Base-by-base conservation (phyloP, 257 asterid genomes). In the Ligustrum vulgare region DNA sequence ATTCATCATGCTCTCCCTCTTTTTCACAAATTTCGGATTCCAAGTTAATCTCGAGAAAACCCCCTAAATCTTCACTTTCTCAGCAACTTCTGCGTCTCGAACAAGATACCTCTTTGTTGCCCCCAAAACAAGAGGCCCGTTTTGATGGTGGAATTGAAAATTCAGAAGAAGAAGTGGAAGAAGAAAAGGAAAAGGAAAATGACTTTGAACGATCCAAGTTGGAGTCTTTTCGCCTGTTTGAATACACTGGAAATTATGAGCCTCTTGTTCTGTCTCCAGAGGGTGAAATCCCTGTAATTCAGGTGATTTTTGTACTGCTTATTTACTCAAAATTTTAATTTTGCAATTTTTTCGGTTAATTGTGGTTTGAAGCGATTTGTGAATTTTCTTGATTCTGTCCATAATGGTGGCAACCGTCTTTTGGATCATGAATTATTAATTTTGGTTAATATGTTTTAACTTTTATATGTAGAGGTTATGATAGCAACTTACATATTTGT, bases 51-150 rank as follows among this genome's bases (percentile, higher is more conserved):
- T 58, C 89, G 20, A 87, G 97, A 78, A 91, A 87, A 70, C 99
- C 98, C 76, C 98, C 97, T 5, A 94, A 94, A 86, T 84, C 98
- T 72, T 89, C 97, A 11, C 79, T 94, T 8, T 86, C 91, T 13
- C 85, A 85, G 71, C 96, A 94, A 81, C 90, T 94, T 71, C 74
- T 86, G 79, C 92, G 93, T 80, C 93, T 94, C 60, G 37, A 90
- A 35, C 87, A 89, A 66, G 91, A 85, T 67, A 65, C 74, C 74
- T 67, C 66, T 71, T 77, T 74, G 69, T 67, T 45, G 71, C 76
- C 82, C 9, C 82, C 75, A 68, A 70, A 81, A 72, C 74, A 79
- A 18, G 84, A 84, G 65, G 80, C 72, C 77, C 80, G 77, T 79
- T 81, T 35, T 67, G 83, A 58, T 49, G 35, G 75, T 37, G 79